Percentiles rank a stretch among this genome's conserved stretches.
These are phyloP conservation scores for Penicillium polonicum DNA, from an alignment of 2,329 filamentous ascomycete species.

Conservation along the genomic window DNA sequence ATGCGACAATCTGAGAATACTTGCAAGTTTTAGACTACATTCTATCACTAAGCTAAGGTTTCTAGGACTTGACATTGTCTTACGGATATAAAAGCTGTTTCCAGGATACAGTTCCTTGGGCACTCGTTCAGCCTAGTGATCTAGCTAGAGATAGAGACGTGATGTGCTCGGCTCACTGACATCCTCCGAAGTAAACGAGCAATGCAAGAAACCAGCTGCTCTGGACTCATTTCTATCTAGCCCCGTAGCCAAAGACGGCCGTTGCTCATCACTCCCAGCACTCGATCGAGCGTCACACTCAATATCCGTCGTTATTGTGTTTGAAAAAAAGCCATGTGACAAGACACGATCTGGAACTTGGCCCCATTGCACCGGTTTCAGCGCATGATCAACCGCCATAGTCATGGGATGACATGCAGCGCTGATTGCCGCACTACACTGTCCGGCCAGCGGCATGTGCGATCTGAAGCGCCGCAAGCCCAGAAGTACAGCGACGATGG, in stretches of 20 bases:
- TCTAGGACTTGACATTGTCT: no score
- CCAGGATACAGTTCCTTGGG: no score
- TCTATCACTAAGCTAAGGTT: no score
- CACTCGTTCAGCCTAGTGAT: no score
- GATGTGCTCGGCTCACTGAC: no score
- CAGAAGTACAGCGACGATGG: background rate
- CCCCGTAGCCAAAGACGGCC: background rate
- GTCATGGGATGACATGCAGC: conserved; percentile 1
- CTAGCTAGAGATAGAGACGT: no score
- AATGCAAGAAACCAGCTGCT: background rate
- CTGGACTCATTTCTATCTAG: background rate
- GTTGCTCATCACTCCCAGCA: background rate
- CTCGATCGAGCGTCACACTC: background rate
- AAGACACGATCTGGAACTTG: background rate
- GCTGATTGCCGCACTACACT: background rate
- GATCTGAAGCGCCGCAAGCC: background rate
- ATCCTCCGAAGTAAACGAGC: background rate
- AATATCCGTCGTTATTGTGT: background rate
- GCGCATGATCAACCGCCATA: background rate
- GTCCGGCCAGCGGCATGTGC: background rate
- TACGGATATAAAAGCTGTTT: no score
- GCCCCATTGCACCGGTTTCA: background rate
- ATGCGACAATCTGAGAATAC: no score
- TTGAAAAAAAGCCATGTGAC: background rate
- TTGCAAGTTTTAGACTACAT: no score